A percentile compares a stretch with the other conserved stretches of the same genome.
These are phyloP conservation scores for Russula sp. DNA, from an alignment of 768 basidiomycete genomes.

Conservation along the genomic window DNA sequence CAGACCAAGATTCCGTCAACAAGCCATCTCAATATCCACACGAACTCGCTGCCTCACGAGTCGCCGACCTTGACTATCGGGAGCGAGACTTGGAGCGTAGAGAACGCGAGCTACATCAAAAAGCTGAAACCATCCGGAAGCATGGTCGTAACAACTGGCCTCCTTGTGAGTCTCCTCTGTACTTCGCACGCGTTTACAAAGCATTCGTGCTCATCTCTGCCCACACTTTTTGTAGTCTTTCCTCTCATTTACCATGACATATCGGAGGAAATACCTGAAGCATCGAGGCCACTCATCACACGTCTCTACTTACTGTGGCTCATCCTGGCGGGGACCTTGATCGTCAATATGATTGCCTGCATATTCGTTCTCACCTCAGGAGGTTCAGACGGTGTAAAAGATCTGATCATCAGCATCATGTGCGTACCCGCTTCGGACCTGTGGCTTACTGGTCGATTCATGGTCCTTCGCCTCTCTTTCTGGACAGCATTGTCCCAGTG, in stretches of 20 bases:
- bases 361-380: constrained; percentile 80
- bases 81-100: constrained; percentile 77
- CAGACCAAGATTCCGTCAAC: constrained; percentile 26
- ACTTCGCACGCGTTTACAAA: background rate
- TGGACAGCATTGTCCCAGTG: constrained; percentile 63
- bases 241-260: constrained; percentile 95
- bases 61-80: constrained; percentile 64
- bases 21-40: constrained; percentile 21
- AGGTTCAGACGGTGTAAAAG: constrained; percentile 63
- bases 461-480: constrained; percentile 22
- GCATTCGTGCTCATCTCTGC: background rate
- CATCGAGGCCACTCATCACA: constrained; percentile 69
- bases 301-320: constrained; percentile 94
- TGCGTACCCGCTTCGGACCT: constrained; percentile 32
- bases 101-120: constrained; percentile 65
- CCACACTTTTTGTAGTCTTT: constrained; percentile 49
- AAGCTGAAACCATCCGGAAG: constrained; percentile 58
- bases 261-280: constrained; percentile 79
- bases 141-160: constrained; percentile 94
- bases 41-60: constrained; percentile 33
- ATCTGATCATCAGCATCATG: constrained; percentile 79
- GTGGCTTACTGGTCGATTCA: constrained; percentile 19
- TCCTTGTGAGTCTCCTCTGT: constrained; percentile 49
- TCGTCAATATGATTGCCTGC: constrained; percentile 88
- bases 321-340: constrained; percentile 68